Conservation (phyloP, 1,284 basidiomycete genomes). For the Kalmanozyma brasiliensis region DNA sequence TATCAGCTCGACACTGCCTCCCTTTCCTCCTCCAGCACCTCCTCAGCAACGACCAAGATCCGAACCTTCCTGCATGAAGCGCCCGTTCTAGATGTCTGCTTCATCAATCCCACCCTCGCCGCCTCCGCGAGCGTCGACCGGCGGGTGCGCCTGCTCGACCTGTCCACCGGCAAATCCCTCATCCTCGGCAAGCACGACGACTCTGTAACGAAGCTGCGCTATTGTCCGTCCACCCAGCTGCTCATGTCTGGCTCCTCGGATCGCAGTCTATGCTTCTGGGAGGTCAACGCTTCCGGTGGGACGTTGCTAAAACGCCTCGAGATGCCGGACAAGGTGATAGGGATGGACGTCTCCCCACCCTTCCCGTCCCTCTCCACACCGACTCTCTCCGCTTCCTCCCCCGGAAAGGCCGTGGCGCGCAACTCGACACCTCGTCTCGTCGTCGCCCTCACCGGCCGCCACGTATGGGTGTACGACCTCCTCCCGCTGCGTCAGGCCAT, state of each 20-base stretch:
- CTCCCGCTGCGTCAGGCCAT: constrained; percentile 34
- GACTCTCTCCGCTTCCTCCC: constrained; percentile 9
- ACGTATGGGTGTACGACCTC: constrained; percentile 58
- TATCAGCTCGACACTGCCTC: constrained; percentile 37
- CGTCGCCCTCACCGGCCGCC: constrained; percentile 58
- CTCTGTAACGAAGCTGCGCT: constrained; percentile 55
- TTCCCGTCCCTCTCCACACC: background rate
- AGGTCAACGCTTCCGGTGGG: constrained; percentile 23
- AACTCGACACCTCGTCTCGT: constrained; percentile 54
- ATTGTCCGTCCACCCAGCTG: constrained; percentile 39
- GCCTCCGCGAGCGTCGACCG: constrained; percentile 61
- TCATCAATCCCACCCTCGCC: constrained; percentile 49
- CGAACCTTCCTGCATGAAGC: constrained; percentile 61
- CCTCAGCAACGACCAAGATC: constrained; percentile 15
- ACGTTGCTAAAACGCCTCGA: constrained; percentile 39
- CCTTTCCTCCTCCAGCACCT: background rate
- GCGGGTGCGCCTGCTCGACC: constrained; percentile 57
- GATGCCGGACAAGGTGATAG: constrained; percentile 61
- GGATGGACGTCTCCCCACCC: constrained; percentile 58
- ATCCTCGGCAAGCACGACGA: constrained; percentile 63
- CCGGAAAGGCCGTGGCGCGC: constrained; percentile 1
- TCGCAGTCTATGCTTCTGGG: constrained; percentile 54
- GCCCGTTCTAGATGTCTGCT: constrained; percentile 64
- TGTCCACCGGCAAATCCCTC: constrained; percentile 44
- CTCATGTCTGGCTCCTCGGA: constrained; percentile 55